Base-by-base conservation (phyloP, 2,329 filamentous ascomycete species). In the Sporothrix brunneoviolacea region DNA sequence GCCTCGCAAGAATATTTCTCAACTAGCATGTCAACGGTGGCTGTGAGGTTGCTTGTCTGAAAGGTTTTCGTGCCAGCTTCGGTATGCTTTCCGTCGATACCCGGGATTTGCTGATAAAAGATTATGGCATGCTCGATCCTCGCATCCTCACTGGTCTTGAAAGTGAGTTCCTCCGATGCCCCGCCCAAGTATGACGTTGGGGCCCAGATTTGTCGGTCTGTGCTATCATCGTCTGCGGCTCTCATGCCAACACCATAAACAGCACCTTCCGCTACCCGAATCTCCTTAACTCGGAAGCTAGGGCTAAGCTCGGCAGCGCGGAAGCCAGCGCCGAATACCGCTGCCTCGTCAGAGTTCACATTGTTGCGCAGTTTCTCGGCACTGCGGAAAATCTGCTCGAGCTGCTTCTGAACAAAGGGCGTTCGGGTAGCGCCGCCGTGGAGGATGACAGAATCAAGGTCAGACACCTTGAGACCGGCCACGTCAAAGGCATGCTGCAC, bases 261-360 rank as follows among this genome's bases (percentile, higher is more conserved):
- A 37, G 87, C 79, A 19, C 79, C 81, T 60, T 98, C 93, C n/a
- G 74, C 77, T 46, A 87, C 81, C 53, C 87, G 79, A 58, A 98
- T 98, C 64, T 97, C 93, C 76, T 97, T 98, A 64, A 98, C 93
- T 55, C 90, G 85, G 82, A 98, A 98, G 65, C 87, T 91, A 36
- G 91, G 90, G 69, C 89, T 96, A 52, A 98, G 77, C 59, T 88
- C 83, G 47, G 93, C 93, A 45, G 88, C 93, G 64, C 91, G 88
- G 76, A 98, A 97, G 24, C 86, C 91, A 50, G 93, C 91, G 60
- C 93, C 93, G 66, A 97, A 95, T 9, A 95, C 93, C 45, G 93
- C 93, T 21, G 93, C 86, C 70, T 98, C 93, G 62, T 98, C 93
- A 10, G 91, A 87, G 70, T 98, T 98, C 64, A 98, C 93, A 61